phyloP scores from a whole-genome alignment of 2,329 filamentous ascomycete genomes.

The Xylariales sp. region DNA sequence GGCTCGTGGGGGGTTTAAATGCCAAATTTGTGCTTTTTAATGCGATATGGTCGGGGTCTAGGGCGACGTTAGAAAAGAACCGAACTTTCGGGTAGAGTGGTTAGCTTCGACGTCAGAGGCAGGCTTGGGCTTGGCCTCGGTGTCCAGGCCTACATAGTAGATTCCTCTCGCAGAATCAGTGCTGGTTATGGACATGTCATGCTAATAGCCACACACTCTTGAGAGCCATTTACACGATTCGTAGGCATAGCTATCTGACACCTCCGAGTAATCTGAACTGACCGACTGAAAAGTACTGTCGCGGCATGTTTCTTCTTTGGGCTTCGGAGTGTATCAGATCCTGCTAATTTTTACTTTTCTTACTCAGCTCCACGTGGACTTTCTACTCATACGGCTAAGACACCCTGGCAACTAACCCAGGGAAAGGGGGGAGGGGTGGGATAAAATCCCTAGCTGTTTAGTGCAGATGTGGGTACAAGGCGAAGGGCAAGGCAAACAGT shows the following conservation, averaged over 20 bases:
- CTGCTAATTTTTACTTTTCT: slow-evolving; percentile 21
- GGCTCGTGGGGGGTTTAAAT: slow-evolving; percentile 17
- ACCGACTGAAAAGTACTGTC: slow-evolving; percentile 3
- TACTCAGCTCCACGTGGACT: slow-evolving; percentile 28
- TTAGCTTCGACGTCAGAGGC: not conserved
- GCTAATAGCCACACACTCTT: not conserved
- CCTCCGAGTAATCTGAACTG: not conserved
- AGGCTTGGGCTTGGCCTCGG: not conserved
- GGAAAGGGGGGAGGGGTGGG: not conserved
- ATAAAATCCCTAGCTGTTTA: not conserved
- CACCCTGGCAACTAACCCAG: not conserved
- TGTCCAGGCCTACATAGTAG: too few relatives aligned
- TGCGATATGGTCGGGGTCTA: not conserved
- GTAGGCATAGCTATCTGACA: not conserved
- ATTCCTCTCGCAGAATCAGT: not conserved
- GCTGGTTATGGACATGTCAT: not conserved
- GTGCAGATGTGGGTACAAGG: not conserved
- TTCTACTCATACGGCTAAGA: not conserved
- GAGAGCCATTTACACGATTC: too few relatives aligned
- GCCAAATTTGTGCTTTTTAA: not conserved
- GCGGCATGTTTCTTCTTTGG: slow-evolving; percentile 29
- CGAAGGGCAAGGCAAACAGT: slow-evolving; percentile 17
- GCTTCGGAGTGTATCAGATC: slow-evolving; percentile 7
- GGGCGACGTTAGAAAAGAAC: not conserved
- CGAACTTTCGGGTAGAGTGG: slow-evolving; percentile 7